A percentile compares a stretch with the other conserved stretches of the same genome.
phyloP scores from a whole-genome alignment of 257 asterid species.

The Capsicum baccatum region DNA sequence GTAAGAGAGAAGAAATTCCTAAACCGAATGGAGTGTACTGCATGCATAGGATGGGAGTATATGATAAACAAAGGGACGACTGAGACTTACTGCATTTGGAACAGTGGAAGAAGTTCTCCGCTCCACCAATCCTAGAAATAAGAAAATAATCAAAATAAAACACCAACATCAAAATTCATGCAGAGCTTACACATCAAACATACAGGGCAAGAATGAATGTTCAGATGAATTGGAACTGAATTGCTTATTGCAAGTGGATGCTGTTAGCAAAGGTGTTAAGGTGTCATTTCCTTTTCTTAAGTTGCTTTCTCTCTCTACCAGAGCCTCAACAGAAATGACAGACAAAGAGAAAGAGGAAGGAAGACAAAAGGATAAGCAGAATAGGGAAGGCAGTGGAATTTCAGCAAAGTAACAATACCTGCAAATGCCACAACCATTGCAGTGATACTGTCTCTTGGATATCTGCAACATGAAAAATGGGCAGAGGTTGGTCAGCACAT shows the following conservation, averaged over 20 bases:
- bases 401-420: conserved; percentile 49
- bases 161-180: background rate
- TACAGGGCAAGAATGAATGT: background rate
- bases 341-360: no score
- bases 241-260: background rate
- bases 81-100: conserved; percentile 60
- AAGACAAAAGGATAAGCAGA: background rate
- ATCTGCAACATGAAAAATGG: conserved; percentile 50
- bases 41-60: background rate
- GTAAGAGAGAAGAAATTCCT: background rate
- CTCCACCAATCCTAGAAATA: conserved; percentile 71
- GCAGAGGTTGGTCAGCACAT: conserved; percentile 20
- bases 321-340: background rate
- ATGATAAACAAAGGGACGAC: background rate
- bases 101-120: conserved; percentile 72
- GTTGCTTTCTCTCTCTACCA: background rate
- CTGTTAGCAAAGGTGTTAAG: background rate
- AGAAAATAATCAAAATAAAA: background rate
- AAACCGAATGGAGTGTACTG: background rate
- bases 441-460: conserved; percentile 82
- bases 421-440: conserved; percentile 90
- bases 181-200: background rate
- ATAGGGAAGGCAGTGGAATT: background rate
- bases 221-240: background rate
- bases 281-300: background rate